These are phyloP conservation scores for Cercospora nicotianae DNA, from an alignment of 2,329 filamentous ascomycete species.

Conservation along the genomic window DNA sequence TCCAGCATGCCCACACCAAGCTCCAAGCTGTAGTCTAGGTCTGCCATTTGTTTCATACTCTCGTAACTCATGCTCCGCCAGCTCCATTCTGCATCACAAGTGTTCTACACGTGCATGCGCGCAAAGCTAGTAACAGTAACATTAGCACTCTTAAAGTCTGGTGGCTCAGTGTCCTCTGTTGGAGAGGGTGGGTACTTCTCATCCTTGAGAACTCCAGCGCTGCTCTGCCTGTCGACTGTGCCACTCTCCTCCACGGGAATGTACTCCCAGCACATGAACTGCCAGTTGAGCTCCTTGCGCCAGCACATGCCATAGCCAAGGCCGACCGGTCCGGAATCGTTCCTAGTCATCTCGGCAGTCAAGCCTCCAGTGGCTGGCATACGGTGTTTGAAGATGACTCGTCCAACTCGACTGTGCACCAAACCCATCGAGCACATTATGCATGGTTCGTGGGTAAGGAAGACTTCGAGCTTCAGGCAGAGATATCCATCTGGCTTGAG, in stretches of 20 bases:
- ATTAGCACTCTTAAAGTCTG: constrained; percentile 34
- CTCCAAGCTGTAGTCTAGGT: constrained; percentile 17
- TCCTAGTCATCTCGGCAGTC: constrained; percentile 63
- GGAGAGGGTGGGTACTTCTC: constrained; percentile 29
- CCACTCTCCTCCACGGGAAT: constrained; percentile 28
- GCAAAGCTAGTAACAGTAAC: constrained; percentile 39
- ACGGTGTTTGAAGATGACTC: constrained; percentile 74
- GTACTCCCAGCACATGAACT: constrained; percentile 75
- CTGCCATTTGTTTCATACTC: constrained; percentile 27
- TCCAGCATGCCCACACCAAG: constrained; percentile 17
- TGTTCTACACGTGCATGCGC: constrained; percentile 41
- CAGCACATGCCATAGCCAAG: constrained; percentile 63
- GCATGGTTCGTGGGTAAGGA: constrained; percentile 93
- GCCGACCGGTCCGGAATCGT: constrained; percentile 38
- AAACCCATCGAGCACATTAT: constrained; percentile 97
- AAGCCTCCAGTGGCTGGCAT: constrained; percentile 82
- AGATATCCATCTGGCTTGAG: constrained; percentile 79
- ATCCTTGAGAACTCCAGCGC: constrained; percentile 26
- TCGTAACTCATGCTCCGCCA: constrained; percentile 37
- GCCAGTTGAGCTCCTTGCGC: constrained; percentile 80
- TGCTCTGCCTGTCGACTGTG: constrained; percentile 25
- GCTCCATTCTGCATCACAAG: constrained; percentile 34
- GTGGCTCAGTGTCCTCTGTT: constrained; percentile 20
- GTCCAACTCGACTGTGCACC: constrained; percentile 86
- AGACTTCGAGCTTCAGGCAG: constrained; percentile 89